These are phyloP conservation scores for Rutstroemia sp. DNA, from an alignment of 2,329 filamentous ascomycete species.

Conservation along the genomic window DNA sequence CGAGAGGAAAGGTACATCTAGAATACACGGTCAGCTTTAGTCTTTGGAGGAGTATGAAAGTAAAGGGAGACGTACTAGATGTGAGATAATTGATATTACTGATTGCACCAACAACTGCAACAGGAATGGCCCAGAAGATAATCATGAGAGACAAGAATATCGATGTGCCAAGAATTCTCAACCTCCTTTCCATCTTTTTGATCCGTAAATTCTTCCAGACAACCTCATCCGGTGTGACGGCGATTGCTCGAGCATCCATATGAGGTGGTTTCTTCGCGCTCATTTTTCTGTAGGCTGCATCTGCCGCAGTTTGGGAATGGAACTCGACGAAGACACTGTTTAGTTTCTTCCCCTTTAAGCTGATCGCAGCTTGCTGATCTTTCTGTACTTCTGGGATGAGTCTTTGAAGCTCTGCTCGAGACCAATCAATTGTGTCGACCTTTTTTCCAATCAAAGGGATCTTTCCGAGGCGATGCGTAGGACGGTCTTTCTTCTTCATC, in stretches of 20 bases:
- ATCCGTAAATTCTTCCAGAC: conserved; percentile 82
- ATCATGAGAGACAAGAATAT: conserved; percentile 68
- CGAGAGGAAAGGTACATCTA: conserved; percentile 53
- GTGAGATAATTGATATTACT: conserved; percentile 73
- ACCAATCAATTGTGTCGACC: conserved; percentile 91
- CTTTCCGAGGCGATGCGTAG: conserved; percentile 63
- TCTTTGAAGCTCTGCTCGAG: conserved; percentile 67
- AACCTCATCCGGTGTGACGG: conserved; percentile 71
- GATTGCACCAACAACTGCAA: conserved; percentile 74
- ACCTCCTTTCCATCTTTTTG: conserved; percentile 72
- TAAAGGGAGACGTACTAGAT: conserved; percentile 27
- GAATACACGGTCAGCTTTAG: neutral
- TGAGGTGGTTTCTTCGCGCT: conserved; percentile 76
- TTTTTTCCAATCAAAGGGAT: conserved; percentile 74
- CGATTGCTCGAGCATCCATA: conserved; percentile 73
- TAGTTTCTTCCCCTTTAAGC: conserved; percentile 50
- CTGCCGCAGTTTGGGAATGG: conserved; percentile 69
- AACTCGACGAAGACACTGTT: conserved; percentile 76
- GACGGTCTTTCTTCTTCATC: conserved; percentile 64
- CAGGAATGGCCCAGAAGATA: conserved; percentile 73
- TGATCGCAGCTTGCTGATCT: conserved; percentile 57
- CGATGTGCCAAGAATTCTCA: conserved; percentile 60
- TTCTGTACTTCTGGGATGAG: conserved; percentile 64
- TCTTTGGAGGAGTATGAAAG: neutral
- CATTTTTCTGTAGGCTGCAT: conserved; percentile 76